Evolutionary conservation across 2,329 filamentous ascomycete species (phyloP).

Genomic region (Trichophyton verrucosum): DNA sequence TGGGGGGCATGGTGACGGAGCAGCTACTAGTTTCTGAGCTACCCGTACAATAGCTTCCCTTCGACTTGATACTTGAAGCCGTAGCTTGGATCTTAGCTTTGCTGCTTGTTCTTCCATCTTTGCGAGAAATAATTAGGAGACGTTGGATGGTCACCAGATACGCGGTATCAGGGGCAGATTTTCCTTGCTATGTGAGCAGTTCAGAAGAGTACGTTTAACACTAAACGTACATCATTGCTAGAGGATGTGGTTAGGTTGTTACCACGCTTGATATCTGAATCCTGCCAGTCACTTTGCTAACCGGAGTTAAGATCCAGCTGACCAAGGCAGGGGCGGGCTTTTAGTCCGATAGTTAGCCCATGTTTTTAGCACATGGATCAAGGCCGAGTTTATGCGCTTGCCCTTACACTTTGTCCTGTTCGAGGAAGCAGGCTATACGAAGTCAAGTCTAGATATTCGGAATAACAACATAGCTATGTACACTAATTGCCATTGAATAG

Average conservation of each 20-base stretch:
- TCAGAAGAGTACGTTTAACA: not conserved
- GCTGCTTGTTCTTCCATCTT: not conserved
- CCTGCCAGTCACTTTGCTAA: not conserved
- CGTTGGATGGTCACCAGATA: no score
- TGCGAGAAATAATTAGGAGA: not conserved
- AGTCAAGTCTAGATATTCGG: no score
- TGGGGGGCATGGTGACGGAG: constrained; percentile 8
- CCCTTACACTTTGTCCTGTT: no score
- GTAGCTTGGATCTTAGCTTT: not conserved
- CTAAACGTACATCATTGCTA: not conserved
- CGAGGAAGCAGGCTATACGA: no score
- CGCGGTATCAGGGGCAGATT: not conserved
- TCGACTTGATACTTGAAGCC: constrained; percentile 4
- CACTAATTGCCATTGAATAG: no score
- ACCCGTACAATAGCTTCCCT: constrained; percentile 5
- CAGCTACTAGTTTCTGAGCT: constrained; percentile 3
- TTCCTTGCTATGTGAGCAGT: not conserved
- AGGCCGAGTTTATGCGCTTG: no score
- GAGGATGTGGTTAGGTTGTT: not conserved
- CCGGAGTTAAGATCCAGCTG: no score
- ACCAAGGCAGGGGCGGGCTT: no score
- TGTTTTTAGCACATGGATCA: no score
- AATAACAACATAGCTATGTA: no score
- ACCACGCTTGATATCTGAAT: not conserved
- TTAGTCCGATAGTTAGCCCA: no score